These are phyloP conservation scores for Ophiostoma piceae DNA, from an alignment of 2,329 filamentous ascomycete species.

Conservation along the genomic window DNA sequence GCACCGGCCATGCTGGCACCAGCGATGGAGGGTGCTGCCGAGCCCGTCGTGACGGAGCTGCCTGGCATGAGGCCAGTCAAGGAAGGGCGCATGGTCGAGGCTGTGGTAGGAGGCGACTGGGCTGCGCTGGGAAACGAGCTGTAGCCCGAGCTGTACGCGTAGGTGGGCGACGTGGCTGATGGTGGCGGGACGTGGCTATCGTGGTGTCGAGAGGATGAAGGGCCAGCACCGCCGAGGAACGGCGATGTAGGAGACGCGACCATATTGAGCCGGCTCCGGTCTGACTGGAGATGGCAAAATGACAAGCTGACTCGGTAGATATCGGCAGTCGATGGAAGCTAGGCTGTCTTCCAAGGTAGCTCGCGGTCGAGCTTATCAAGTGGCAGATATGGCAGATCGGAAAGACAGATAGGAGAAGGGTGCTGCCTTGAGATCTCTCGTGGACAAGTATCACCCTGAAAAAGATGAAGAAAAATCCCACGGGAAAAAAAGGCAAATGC, in stretches of 20 bases:
- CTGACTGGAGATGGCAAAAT: neutral
- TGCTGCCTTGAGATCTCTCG: neutral
- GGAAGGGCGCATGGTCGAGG: slow-evolving; percentile 21
- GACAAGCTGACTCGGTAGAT: neutral
- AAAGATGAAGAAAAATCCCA: neutral
- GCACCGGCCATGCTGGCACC: neutral
- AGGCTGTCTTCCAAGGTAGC: neutral
- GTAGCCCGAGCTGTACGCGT: slow-evolving; percentile 20
- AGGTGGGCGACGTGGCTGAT: neutral
- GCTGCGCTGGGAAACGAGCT: slow-evolving; percentile 22
- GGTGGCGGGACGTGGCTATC: neutral
- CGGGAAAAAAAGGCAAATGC: neutral
- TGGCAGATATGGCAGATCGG: neutral
- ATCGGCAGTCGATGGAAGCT: neutral
- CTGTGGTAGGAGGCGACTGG: slow-evolving; percentile 19
- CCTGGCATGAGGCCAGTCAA: slow-evolving; percentile 10
- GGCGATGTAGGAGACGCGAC: slow-evolving; percentile 1
- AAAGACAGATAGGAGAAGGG: neutral
- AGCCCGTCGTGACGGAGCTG: neutral
- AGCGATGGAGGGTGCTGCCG: slow-evolving; percentile 8
- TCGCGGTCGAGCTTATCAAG: neutral
- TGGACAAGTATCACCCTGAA: neutral
- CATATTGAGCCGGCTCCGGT: slow-evolving; percentile 6
- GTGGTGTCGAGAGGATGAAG: neutral
- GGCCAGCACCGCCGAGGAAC: neutral